Evolutionary conservation across 1,139 yeast species (phyloP), one percentile per base, ranked within the genome.

Genomic region (Arxiozyma bovina): DNA sequence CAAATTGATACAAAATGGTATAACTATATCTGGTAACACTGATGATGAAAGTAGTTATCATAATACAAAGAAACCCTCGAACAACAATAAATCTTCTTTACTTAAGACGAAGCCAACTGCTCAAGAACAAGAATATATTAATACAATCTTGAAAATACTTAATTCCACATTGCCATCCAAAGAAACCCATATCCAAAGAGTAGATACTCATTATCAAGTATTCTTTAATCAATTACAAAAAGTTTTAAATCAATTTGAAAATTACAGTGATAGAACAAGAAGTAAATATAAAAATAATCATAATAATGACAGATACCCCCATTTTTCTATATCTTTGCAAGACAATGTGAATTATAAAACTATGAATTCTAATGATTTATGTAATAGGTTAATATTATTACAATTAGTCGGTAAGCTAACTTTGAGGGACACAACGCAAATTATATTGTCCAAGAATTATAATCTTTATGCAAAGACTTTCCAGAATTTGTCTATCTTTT

Each of bases 131-230:
- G 47, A 57, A 45, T 65, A 65, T 51, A 63, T 65, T 9, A 64
- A 67, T 21, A 58, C 62, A 43, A 58, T 68, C 17, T 56, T 66
- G 21, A 61, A 62, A 40, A 53, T 65, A 12, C 52, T 68, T 45
- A 68, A 68, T 54, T 55, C 64, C 3, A 61, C 63, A 18, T 55
- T 68, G 45, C 69, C 69, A 1, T 61, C 62, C 40, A 62, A 61
- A 11, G 60, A 60, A n/a, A 45, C 51, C 9, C 58, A 60, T 41
- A 60, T 59, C 51, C 54, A 53, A 49, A 60, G 58, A 40, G 61
- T 65, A 11, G 62, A 65, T 27, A 58, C 58, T 1, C 70, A 68
- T 53, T 67, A 67, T 50, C 64, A 65, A 45, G 48, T 65, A 8
- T 58, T 65, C 44, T 61, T 65, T 56, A 55, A 60, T 9, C 63